Base-by-base conservation (phyloP, 305 asterid species). In the Striga hermonthica region DNA sequence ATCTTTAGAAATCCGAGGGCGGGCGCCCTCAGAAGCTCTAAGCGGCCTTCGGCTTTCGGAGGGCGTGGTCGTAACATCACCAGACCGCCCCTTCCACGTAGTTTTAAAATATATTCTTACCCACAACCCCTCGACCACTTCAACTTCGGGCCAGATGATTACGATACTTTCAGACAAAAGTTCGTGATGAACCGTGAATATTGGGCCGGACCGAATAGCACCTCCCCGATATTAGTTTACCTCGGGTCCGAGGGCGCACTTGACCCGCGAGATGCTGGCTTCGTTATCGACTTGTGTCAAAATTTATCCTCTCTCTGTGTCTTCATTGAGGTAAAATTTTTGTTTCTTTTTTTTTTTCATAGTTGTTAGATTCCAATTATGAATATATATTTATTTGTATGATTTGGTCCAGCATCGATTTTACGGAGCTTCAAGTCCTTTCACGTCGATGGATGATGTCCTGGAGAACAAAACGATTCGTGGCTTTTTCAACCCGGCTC, bases 401-500 rank as follows among this genome's bases (percentile, higher is more conserved):
- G n/a, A n/a, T 52, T 53, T 5, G 37, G n/a, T 54, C 9, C 37
- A 81, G 86, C 95, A 89, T 81, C 82, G 95, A 6, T 86, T 15
- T 45, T 89, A 89, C 68, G 92, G 92, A 35, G 31, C 80, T 7
- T 86, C 96, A 11, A 12, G 48, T 39, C 92, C 95, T 1, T 78
- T 71, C 41, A 82, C 81, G 56, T 7, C 80, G 5, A 70, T 75
- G 78, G 69, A 80, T 56, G 67, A 69, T 41, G 90, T 81, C 5
- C 34, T 84, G 80, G 62, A 59, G 11, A 80, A 82, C 61, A 68
- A 66, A 0, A 72, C 76, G 4, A 36, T 9, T 16, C 74, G 92
- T 13, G 95, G 88, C 1, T 84, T 78, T 74, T 82, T 89, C 8
- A 86, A 64, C 59, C 86, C 95, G 2, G 93, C 87, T 72, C 93